These are phyloP conservation scores for Aspergillus panamensis DNA, from an alignment of 495 filamentous ascomycete genomes.

Conservation along the genomic window DNA sequence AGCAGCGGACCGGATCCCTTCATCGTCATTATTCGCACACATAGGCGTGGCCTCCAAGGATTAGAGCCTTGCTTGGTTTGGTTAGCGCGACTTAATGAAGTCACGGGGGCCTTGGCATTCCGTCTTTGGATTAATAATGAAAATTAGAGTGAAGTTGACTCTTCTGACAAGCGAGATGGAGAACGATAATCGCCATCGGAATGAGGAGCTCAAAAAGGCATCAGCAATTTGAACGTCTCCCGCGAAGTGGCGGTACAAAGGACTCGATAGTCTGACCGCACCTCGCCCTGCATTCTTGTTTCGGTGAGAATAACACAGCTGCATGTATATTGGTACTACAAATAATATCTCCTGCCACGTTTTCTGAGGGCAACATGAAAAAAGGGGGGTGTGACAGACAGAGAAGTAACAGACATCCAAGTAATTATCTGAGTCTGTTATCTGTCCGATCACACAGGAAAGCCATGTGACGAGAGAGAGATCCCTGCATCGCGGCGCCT, in stretches of 20 bases:
- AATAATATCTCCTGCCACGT: conserved; percentile 6
- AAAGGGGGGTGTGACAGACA: not conserved
- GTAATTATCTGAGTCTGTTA: not conserved
- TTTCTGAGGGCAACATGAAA: conserved; percentile 3
- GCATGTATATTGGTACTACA: conserved; percentile 8
- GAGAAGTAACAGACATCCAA: not conserved
- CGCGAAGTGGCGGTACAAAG: not conserved
- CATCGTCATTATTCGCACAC: not conserved
- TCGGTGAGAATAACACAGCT: conserved; percentile 4
- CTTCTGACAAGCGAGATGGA: not conserved
- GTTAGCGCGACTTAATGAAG: conserved; percentile 4
- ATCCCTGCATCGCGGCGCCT: not conserved
- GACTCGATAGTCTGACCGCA: not conserved
- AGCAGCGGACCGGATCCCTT: conserved; percentile 14
- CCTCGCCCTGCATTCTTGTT: not conserved
- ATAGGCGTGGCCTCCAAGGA: not conserved
- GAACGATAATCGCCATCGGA: not conserved
- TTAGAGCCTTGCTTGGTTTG: conserved; percentile 13
- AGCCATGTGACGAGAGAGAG: conserved; percentile 2
- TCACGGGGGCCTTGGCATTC: conserved; percentile 3
- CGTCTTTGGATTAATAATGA: not conserved
- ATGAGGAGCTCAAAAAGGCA: no score
- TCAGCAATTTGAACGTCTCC: not conserved
- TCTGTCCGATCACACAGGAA: not conserved
- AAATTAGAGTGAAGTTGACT: not conserved